These are phyloP conservation scores for Linderniella brevidens DNA, from an alignment of 257 asterid species.

Conservation along the genomic window DNA sequence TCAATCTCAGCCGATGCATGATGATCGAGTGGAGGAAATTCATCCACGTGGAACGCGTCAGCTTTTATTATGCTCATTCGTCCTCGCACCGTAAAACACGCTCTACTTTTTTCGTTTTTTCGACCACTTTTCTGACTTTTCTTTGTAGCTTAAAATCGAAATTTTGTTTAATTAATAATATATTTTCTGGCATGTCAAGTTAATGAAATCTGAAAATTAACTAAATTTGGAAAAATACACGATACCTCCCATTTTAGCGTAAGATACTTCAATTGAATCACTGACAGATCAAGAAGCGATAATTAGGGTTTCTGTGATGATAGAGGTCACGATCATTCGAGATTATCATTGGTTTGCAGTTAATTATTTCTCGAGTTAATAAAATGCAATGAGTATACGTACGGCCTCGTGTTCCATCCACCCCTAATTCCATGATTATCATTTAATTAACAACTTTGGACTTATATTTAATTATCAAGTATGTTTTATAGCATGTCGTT, in stretches of 20 bases:
- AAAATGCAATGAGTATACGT: no score
- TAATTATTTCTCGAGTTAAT: no score
- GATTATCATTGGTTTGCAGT: constrained; percentile 1
- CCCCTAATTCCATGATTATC: no score
- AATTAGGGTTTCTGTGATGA: constrained; percentile 12
- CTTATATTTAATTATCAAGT: no score
- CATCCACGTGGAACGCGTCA: constrained; percentile 27
- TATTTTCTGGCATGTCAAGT: no score
- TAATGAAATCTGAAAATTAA: constrained; percentile 10
- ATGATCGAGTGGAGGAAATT: constrained; percentile 11
- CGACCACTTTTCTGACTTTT: no score
- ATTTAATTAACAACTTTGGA: no score
- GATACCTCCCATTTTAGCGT: no score
- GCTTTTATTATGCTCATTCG: constrained; percentile 29
- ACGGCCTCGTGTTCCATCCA: no score
- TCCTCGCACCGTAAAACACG: constrained; percentile 74
- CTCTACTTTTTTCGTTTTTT: constrained; percentile 14
- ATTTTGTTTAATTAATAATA: no score
- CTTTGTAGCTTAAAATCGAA: no score
- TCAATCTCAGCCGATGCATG: constrained; percentile 12
- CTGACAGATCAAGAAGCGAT: constrained; percentile 24
- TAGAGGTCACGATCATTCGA: constrained; percentile 13
- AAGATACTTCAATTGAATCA: neutral
- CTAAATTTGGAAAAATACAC: constrained; percentile 18
- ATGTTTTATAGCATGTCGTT: no score